These are phyloP conservation scores for Lodderomyces metapsilosis DNA, from an alignment of 1,139 yeast genomes.

Conservation along the genomic window DNA sequence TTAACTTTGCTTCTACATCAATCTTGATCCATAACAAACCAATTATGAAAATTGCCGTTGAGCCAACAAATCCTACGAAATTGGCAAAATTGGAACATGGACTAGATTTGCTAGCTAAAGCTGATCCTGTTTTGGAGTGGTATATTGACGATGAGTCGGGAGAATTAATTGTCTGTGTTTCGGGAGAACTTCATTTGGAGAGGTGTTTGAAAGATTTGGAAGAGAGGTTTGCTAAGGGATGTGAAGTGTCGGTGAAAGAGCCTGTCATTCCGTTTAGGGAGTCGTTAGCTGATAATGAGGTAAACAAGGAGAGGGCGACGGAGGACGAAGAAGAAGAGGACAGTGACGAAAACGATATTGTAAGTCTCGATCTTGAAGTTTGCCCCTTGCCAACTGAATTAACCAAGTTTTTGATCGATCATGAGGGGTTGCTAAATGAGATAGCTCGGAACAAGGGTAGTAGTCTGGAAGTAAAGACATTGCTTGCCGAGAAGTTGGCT, in stretches of 20 bases:
- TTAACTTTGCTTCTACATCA: conserved; percentile 63
- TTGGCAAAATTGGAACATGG: conserved; percentile 78
- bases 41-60: conserved; percentile 90
- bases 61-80: conserved; percentile 84
- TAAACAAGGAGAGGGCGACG: conserved; percentile 13
- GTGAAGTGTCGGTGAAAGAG: conserved; percentile 81
- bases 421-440: conserved; percentile 37
- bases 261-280: conserved; percentile 96
- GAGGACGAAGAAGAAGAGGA: conserved; percentile 15
- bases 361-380: conserved; percentile 50
- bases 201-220: conserved; percentile 85
- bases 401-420: conserved; percentile 47
- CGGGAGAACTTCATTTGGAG: conserved; percentile 94
- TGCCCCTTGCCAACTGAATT: conserved; percentile 57
- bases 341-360: conserved; percentile 28
- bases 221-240: conserved; percentile 84
- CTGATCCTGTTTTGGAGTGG: conserved; percentile 92
- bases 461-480: background rate
- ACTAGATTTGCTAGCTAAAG: conserved; percentile 70
- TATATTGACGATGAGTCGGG: conserved; percentile 81
- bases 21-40: conserved; percentile 67
- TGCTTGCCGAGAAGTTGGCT: conserved; percentile 2
- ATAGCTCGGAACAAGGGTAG: conserved; percentile 21
- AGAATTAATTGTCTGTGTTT: conserved; percentile 86
- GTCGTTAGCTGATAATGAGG: conserved; percentile 52